Evolutionary conservation across 2,329 filamentous ascomycete genomes (phyloP).

Genomic region (Colletotrichum eleusines): DNA sequence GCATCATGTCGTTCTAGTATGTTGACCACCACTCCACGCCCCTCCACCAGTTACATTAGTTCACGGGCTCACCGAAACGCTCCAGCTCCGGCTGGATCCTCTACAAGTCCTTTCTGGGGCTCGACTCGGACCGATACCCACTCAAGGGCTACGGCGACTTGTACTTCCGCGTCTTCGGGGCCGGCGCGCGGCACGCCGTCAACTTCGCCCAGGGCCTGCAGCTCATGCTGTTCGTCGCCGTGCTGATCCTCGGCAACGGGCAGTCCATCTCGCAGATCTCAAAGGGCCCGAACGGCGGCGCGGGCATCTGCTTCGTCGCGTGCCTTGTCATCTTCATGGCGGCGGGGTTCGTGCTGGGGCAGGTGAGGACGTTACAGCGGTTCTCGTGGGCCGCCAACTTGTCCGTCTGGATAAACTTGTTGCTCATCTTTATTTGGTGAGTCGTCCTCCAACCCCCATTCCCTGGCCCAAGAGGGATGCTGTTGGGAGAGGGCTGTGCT

Average conservation of each 20-base stretch:
- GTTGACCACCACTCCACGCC: neutral
- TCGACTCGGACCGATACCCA: conserved; percentile 62
- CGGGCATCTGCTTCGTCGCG: conserved; percentile 64
- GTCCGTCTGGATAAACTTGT: conserved; percentile 67
- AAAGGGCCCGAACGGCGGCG: conserved; percentile 46
- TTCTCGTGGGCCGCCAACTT: conserved; percentile 68
- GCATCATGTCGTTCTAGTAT: conserved; percentile 45
- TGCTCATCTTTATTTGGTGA: conserved; percentile 63
- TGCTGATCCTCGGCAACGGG: conserved; percentile 65
- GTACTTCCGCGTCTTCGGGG: conserved; percentile 61
- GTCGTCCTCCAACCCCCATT: conserved; percentile 8
- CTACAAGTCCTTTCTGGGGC: conserved; percentile 58
- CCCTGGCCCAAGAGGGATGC: too few species aligned
- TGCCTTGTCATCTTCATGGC: conserved; percentile 64
- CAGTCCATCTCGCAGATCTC: conserved; percentile 67
- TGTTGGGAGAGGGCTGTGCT: neutral
- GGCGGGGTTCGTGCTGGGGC: conserved; percentile 64
- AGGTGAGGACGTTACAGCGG: conserved; percentile 66
- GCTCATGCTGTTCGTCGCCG: conserved; percentile 63
- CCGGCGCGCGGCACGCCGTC: conserved; percentile 57
- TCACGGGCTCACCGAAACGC: conserved; percentile 38
- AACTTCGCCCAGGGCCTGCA: conserved; percentile 62
- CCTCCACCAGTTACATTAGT: fast-evolving
- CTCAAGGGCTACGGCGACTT: conserved; percentile 61
- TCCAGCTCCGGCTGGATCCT: conserved; percentile 60